Evolutionary conservation across 2,329 filamentous ascomycete species (phyloP).

Genomic region (Zymoseptoria passerinii): DNA sequence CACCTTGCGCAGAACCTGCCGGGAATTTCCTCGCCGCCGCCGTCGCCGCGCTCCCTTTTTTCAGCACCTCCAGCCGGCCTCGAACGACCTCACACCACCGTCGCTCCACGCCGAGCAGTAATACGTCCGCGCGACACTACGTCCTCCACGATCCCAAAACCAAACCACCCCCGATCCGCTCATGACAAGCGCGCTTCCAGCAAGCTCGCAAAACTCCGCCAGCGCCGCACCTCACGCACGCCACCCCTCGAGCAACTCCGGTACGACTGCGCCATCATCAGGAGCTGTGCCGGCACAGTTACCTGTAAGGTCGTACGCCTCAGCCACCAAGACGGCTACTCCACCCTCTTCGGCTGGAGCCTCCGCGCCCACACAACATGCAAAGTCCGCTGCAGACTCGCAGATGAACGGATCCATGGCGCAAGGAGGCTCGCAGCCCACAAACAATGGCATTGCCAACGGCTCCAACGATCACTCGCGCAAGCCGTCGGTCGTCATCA

Average conservation of each 20-base stretch:
- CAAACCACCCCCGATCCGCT: conserved; percentile 30
- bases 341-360: conserved; percentile 48
- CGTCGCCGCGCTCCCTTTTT: background rate
- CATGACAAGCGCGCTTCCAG: conserved; percentile 55
- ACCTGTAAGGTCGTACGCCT: conserved; percentile 53
- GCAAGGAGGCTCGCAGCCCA: conserved; percentile 28
- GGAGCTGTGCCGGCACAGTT: conserved; percentile 47
- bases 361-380: conserved; percentile 37
- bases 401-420: conserved; percentile 67
- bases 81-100: conserved; percentile 7
- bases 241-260: conserved; percentile 33
- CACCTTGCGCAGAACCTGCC: background rate
- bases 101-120: conserved; percentile 2
- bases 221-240: conserved; percentile 43
- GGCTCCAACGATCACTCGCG: conserved; percentile 67
- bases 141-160: background rate
- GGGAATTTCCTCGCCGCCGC: background rate
- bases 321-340: conserved; percentile 49
- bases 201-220: conserved; percentile 40
- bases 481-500: conserved; percentile 88
- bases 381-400: conserved; percentile 57
- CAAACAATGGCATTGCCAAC: conserved; percentile 60
- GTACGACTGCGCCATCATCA: conserved; percentile 43
- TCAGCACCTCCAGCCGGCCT: background rate
- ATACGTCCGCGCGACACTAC: background rate